These are phyloP conservation scores for Tetrahymena malaccensis DNA, from an alignment of 73 alveolate genomes.

Conservation along the genomic window DNA sequence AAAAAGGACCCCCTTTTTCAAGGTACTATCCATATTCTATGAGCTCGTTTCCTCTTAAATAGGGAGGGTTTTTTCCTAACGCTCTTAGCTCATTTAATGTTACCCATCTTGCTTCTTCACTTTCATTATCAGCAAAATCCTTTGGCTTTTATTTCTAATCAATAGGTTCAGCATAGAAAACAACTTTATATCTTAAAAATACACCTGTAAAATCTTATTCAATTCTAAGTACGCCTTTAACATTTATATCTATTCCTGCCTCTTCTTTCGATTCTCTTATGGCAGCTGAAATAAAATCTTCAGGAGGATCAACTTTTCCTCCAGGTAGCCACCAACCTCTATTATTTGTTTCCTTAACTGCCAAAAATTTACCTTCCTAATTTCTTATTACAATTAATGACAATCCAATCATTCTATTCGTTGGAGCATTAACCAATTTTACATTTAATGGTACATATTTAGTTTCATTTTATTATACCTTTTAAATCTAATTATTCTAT, in stretches of 20 bases:
- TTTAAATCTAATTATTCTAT: background rate
- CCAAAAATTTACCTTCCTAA: constrained; percentile 49
- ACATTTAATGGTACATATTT: background rate
- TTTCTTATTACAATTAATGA: constrained; percentile 49
- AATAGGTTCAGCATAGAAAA: constrained; percentile 72
- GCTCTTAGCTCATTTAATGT: constrained; percentile 50
- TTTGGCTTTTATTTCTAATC: constrained; percentile 61
- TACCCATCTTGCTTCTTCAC: constrained; percentile 78
- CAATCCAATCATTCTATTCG: background rate
- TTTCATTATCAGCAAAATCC: constrained; percentile 35
- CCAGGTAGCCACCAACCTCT: constrained; percentile 91
- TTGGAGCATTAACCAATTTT: background rate
- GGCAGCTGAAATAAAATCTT: constrained; percentile 47
- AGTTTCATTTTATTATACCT: background rate
- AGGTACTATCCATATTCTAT: constrained; percentile 63
- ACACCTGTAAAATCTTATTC: constrained; percentile 1
- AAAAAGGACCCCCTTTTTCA: constrained; percentile 63
- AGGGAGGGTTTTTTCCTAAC: constrained; percentile 17
- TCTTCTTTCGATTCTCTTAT: constrained; percentile 50
- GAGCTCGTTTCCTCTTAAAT: constrained; percentile 67
- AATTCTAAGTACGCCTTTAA: constrained; percentile 43
- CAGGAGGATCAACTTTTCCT: constrained; percentile 76
- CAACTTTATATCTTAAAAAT: constrained; percentile 54
- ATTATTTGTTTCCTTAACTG: constrained; percentile 68
- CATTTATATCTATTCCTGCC: constrained; percentile 36